Evolutionary conservation across 805 yeast species (phyloP).

Genomic region (Nakazawaea wyomingensis): DNA sequence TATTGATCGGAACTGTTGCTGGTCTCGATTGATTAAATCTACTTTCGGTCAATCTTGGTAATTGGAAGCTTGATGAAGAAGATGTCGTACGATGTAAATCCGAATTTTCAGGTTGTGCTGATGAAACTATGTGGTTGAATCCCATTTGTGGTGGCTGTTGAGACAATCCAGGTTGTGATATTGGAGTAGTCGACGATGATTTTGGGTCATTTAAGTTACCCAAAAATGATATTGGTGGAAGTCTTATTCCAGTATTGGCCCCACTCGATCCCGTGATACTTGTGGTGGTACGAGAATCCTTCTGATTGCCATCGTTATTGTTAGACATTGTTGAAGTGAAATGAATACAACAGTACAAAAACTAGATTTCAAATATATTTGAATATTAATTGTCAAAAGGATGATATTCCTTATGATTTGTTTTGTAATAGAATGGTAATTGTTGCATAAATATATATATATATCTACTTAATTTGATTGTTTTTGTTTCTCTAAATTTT

Average conservation of each 20-base stretch:
- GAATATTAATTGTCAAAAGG: too few species aligned
- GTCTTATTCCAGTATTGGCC: slow-evolving; percentile 20
- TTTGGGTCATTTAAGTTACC: slow-evolving; percentile 6
- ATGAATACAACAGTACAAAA: too few species aligned
- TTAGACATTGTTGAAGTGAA: not conserved
- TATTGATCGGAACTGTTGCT: not conserved
- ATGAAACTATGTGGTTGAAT: not conserved
- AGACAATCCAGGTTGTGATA: not conserved
- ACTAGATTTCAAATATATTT: too few species aligned
- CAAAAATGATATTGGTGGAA: slow-evolving; percentile 36
- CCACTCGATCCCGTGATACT: not conserved
- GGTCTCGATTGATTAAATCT: not conserved
- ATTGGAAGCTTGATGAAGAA: slow-evolving; percentile 5
- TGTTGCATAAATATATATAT: too few species aligned
- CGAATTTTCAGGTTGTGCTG: not conserved
- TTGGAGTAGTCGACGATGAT: not conserved
- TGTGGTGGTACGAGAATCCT: not conserved
- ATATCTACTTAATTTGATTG: too few species aligned
- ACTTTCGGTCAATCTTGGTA: slow-evolving; percentile 9
- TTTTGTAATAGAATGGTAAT: too few species aligned
- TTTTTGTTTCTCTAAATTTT: too few species aligned
- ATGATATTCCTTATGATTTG: too few species aligned
- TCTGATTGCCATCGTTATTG: not conserved
- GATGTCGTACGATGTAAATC: not conserved
- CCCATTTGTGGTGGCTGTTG: slow-evolving; percentile 5